These are phyloP conservation scores for Apostasia shenzhenica DNA, from an alignment of 106 monocot species.

Conservation along the genomic window DNA sequence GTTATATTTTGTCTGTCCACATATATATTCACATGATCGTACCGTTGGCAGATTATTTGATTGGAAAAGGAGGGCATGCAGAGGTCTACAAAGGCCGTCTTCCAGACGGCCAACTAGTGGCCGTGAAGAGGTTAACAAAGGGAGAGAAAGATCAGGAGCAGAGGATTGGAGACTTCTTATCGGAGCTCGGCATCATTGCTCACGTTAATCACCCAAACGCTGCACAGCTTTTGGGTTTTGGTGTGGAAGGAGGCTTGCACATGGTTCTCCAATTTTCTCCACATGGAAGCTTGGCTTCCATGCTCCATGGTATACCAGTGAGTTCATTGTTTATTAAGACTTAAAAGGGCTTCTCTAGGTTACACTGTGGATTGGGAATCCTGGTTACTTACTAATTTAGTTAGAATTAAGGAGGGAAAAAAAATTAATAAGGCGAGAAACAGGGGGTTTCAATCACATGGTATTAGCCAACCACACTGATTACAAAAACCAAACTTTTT, in stretches of 20 bases:
- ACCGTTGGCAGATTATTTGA: conserved; percentile 48
- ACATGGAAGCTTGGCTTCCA: conserved; percentile 88
- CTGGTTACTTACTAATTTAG: too few species aligned
- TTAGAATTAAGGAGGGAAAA: too few species aligned
- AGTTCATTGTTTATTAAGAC: background rate
- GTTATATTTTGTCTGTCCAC: background rate
- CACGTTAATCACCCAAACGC: conserved; percentile 96
- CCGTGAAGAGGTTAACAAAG: conserved; percentile 82
- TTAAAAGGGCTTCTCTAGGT: background rate
- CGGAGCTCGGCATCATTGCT: conserved; percentile 91
- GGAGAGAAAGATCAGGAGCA: conserved; percentile 53
- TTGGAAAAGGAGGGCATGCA: conserved; percentile 97
- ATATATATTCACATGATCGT: background rate
- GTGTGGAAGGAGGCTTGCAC: conserved; percentile 81
- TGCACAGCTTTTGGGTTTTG: conserved; percentile 79
- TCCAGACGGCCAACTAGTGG: conserved; percentile 68
- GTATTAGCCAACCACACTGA: background rate
- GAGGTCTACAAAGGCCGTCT: conserved; percentile 78
- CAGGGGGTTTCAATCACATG: too few species aligned
- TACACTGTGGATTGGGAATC: background rate
- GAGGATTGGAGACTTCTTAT: conserved; percentile 66
- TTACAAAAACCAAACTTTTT: too few species aligned
- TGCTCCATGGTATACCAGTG: conserved; percentile 73
- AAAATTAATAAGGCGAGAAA: background rate
- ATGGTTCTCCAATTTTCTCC: conserved; percentile 84